Base-by-base conservation (phyloP, 2,329 filamentous ascomycete genomes). In the Paracorniculantispora psalliotae region DNA sequence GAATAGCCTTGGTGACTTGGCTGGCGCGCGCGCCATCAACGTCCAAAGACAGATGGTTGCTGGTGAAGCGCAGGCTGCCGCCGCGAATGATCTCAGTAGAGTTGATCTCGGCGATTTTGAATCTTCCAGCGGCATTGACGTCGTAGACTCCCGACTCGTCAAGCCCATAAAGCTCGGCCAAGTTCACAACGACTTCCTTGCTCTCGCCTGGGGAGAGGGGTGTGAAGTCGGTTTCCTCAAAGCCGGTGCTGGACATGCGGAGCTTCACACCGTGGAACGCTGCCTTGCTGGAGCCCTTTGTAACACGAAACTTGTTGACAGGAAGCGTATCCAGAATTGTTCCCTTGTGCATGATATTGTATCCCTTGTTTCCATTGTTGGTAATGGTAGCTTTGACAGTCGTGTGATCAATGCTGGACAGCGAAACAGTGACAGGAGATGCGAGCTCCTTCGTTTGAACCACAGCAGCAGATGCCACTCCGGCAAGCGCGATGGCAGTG, bases 161-260 rank as follows among this genome's bases (percentile, higher is more conserved):
- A 23, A 55, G 89, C 35, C 52, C 52, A n/a, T 55, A 55, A 23
- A 55, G 5, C 37, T 44, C 5, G 19, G 52, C 52, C 12, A 55
- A 39, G 52, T 55, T 39, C 15, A 55, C 52, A 46, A 46, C 39
- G 26, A 55, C 52, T 39, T 55, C 52, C 39, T 55, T 55, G 52
- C 52, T 55, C 52, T 55, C 37, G 17, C 52, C 52, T 25, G 52
- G 52, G n/a, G 23, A n/a, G 8, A 55, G 52, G 23, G 52, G 35
- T 4, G 52, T 55, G 39, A 56, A 47, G 26, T 44, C 52, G 25
- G 30, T 28, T 17, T 46, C 39, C 25, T 47, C 23, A 33, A 56
- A 56, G 26, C 30, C 48, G 21, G 23, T 47, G 26, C 15, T 46
- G 39, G 19, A 39, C 23, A 56, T 44, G 39, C 52, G 52, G 2